Evolutionary conservation across 2,329 filamentous ascomycete genomes (phyloP).

Genomic region (Paracoccidioides lutzii): DNA sequence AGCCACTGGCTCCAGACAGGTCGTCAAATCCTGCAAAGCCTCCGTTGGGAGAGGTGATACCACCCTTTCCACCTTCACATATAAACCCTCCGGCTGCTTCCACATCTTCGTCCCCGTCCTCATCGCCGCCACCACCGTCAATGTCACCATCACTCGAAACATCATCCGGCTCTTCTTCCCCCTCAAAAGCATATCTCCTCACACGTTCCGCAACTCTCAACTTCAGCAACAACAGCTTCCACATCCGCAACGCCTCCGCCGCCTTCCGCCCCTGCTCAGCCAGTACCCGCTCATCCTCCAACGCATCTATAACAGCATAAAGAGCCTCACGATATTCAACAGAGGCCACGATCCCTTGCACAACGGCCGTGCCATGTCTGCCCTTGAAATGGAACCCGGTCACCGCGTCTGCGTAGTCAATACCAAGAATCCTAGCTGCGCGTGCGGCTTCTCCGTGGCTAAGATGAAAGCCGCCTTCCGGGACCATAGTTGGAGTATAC

Average conservation of each 20-base stretch:
- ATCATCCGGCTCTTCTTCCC: slow-evolving; percentile 25
- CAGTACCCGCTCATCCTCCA: slow-evolving; percentile 54
- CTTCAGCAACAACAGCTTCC: slow-evolving; percentile 48
- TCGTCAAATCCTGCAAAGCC: slow-evolving; percentile 11
- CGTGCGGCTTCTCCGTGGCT: slow-evolving; percentile 47
- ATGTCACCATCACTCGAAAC: slow-evolving; percentile 20
- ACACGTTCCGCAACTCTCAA: slow-evolving; percentile 61
- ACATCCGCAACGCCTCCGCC: slow-evolving; percentile 39
- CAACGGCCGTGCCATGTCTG: slow-evolving; percentile 69
- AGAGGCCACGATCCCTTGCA: slow-evolving; percentile 66
- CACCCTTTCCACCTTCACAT: slow-evolving; percentile 14
- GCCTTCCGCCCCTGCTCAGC: slow-evolving; percentile 45
- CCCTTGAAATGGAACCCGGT: slow-evolving; percentile 83
- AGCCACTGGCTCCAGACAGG: slow-evolving; percentile 7
- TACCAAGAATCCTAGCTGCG: slow-evolving; percentile 60
- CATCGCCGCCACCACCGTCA: slow-evolving; percentile 7
- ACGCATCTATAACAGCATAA: slow-evolving; percentile 51
- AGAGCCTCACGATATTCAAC: slow-evolving; percentile 60
- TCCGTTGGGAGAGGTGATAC: neutral
- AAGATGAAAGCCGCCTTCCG: slow-evolving; percentile 46
- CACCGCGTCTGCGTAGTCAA: slow-evolving; percentile 82
- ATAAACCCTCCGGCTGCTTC: slow-evolving; percentile 29
- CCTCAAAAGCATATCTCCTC: slow-evolving; percentile 40
- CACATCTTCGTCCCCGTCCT: slow-evolving; percentile 7
- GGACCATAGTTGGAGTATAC: slow-evolving; percentile 52